Percentiles rank a stretch among this genome's conserved stretches.
Conservation (phyloP, 176 grass and related monocot genomes). For the Poa pratensis region DNA sequence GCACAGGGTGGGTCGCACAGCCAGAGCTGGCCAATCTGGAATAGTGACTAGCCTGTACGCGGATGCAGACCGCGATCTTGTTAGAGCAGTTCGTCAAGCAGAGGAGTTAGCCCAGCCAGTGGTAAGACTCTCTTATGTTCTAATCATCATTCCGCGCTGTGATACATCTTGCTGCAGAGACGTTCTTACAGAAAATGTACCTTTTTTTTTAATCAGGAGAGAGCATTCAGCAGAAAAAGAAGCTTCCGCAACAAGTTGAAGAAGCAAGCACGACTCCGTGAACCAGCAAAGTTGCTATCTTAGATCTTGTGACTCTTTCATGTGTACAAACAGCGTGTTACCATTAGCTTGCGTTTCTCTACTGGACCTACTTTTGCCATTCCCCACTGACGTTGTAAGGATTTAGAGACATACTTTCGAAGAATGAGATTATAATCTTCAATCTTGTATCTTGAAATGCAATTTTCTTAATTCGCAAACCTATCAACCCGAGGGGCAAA, state of each 20-base stretch:
- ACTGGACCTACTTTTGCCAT: no score
- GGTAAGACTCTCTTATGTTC: slow-evolving; percentile 43
- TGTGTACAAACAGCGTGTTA: no score
- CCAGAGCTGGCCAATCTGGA: slow-evolving; percentile 84
- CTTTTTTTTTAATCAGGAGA: slow-evolving; percentile 54
- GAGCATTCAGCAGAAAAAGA: slow-evolving; percentile 95
- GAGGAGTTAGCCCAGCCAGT: slow-evolving; percentile 77
- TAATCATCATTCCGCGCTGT: not conserved
- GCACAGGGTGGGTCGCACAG: slow-evolving; percentile 93
- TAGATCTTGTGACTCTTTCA: not conserved
- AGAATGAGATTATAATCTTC: not conserved
- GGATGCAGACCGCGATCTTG: slow-evolving; percentile 73
- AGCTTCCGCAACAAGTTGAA: slow-evolving; percentile 97
- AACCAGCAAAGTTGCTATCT: slow-evolving; percentile 27
- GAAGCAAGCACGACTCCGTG: slow-evolving; percentile 57
- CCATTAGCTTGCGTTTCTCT: no score
- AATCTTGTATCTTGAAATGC: not conserved
- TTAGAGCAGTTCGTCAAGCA: slow-evolving; percentile 76
- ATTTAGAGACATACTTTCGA: not conserved
- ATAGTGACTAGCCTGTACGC: slow-evolving; percentile 88
- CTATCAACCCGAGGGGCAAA: no score
- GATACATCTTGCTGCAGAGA: not conserved
- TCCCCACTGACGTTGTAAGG: not conserved
- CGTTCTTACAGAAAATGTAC: not conserved
- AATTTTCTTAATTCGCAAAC: no score